A percentile compares a stretch with the other conserved stretches of the same genome.
Evolutionary conservation across 331 rosid species (phyloP).

Genomic region (Quercus lobata): DNA sequence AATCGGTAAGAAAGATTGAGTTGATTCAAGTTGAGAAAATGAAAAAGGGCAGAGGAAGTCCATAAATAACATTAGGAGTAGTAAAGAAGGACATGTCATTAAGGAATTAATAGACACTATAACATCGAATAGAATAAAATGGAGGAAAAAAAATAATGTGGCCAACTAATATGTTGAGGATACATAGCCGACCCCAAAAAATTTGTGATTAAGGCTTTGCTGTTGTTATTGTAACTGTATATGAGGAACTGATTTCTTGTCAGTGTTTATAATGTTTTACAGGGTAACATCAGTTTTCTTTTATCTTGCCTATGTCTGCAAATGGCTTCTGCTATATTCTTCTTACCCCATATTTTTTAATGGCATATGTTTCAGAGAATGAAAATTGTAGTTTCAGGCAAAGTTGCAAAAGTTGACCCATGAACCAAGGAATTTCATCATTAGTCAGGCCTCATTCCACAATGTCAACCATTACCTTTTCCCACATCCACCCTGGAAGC

Average conservation of each 20-base stretch:
- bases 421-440: slow-evolving; percentile 44
- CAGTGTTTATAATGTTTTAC: neutral
- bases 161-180: no score
- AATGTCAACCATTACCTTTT: slow-evolving; percentile 22
- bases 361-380: neutral
- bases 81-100: no score
- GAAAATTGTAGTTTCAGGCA: neutral
- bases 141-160: no score
- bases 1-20: no score
- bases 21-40: no score
- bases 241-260: neutral
- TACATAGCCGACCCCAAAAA: no score
- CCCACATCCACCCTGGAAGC: slow-evolving; percentile 20
- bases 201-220: no score
- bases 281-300: neutral
- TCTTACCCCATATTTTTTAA: neutral
- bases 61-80: no score
- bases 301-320: neutral
- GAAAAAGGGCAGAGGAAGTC: no score
- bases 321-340: neutral
- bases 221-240: neutral
- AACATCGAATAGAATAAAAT: no score
- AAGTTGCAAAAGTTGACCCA: neutral
- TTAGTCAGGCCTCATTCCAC: slow-evolving; percentile 33
- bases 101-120: no score